Base-by-base conservation (phyloP, 176 grass and related monocot genomes). In the Urochloa ruziziensis region DNA sequence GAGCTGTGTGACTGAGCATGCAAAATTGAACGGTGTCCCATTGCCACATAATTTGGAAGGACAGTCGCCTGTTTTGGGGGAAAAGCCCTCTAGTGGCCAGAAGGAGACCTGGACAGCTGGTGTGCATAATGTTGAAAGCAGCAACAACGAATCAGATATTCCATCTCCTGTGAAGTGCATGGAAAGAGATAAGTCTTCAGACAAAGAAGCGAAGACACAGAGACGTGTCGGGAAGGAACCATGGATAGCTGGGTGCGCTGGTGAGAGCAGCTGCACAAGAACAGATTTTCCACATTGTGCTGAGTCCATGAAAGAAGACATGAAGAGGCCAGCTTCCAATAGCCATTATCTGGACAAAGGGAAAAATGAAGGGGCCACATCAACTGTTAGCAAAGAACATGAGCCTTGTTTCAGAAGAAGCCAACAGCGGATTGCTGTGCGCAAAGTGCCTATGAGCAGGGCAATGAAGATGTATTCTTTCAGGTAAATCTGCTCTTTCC, bases 401-500 rank as follows among this genome's bases (percentile, higher is more conserved):
- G 21, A 17, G 21, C 21, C 77, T 35, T 66, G 13, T 49, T 25
- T 51, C 62, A 16, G 48, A 67, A 49, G 1, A 49, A 66, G 61
- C 15, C 61, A 11, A 2, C 29, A 65, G 4, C 27, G 61, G 19
- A 1, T 80, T 66, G 42, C 5, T 65, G 43, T 79, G 60, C 61
- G 77, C 44, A 66, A 79, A 79, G 60, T 79, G 42, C 0, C 77
- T 35, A 65, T 65, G 5, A 79, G 77, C 42, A 65, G 28, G 43
- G 77, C 43, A 66, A 48, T 21, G 21, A 65, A 79, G 60, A 4
- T 49, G 5, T 79, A 35, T 66, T 12, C 60, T 79, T 0, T 36
- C 10, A 79, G 77, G 77, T 79, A 79, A 47, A 79, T 79, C 28
- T 79, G 28, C 19, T 49, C 2, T 52, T 79, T 49, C 44, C 42